Evolutionary conservation across 345 rosid species (phyloP).

Genomic region (Ceriops zippeliana): DNA sequence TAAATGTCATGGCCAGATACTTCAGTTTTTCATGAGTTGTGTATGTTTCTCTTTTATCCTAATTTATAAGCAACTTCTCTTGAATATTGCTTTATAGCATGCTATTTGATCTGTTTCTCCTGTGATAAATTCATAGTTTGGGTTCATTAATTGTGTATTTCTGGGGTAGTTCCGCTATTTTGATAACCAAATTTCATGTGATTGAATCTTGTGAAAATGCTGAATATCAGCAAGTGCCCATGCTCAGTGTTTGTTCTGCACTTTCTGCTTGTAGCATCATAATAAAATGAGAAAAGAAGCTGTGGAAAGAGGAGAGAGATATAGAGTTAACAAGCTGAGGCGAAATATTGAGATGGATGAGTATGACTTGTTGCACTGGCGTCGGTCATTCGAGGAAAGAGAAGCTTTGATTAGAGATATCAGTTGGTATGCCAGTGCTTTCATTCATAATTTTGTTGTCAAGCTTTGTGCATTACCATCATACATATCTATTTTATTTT

Average conservation of each 20-base stretch:
- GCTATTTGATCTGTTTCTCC: too few species aligned
- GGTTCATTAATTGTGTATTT: too few species aligned
- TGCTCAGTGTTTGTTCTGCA: neutral
- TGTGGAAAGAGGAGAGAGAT: conserved; percentile 63
- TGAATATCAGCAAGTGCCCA: neutral
- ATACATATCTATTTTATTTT: too few species aligned
- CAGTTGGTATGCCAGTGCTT: conserved; percentile 55
- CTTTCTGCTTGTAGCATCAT: conserved; percentile 47
- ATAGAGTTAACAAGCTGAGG: conserved; percentile 64
- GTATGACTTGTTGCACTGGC: conserved; percentile 83
- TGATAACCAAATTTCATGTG: too few species aligned
- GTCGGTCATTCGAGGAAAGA: conserved; percentile 86
- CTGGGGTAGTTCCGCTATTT: too few species aligned
- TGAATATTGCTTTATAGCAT: too few species aligned
- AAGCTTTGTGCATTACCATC: too few species aligned
- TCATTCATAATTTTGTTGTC: neutral
- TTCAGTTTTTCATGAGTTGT: too few species aligned
- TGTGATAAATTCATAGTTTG: too few species aligned
- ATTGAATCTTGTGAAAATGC: neutral
- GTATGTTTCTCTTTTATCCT: too few species aligned
- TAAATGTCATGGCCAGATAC: too few species aligned
- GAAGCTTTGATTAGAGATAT: conserved; percentile 93
- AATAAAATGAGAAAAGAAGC: conserved; percentile 68
- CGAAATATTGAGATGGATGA: conserved; percentile 92
- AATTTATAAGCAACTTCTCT: too few species aligned